Conservation (phyloP, 768 basidiomycete genomes). For the Leucocoprinus leucothites region DNA sequence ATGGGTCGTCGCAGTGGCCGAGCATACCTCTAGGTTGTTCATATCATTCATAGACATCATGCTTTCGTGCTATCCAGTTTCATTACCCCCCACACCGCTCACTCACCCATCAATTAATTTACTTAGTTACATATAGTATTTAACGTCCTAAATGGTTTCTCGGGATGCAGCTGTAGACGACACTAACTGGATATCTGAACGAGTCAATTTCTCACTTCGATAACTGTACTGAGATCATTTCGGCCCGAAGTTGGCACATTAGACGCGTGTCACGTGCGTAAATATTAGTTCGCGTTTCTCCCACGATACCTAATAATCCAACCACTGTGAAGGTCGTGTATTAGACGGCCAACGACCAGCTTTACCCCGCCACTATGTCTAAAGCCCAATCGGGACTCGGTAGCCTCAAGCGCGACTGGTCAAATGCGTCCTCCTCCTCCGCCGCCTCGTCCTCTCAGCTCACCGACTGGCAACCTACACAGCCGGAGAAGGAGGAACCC, state of each 20-base stretch:
- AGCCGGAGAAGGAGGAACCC: slow-evolving; percentile 30
- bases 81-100: slow-evolving; percentile 20
- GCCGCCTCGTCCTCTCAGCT: slow-evolving; percentile 35
- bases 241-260: neutral
- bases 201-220: no score
- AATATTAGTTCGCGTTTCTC: slow-evolving; percentile 18
- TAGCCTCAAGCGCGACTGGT: slow-evolving; percentile 62
- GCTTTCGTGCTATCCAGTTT: slow-evolving; percentile 20
- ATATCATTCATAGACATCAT: slow-evolving; percentile 20
- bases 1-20: slow-evolving; percentile 45
- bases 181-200: no score
- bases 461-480: slow-evolving; percentile 41
- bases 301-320: slow-evolving; percentile 10
- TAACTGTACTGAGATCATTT: no score
- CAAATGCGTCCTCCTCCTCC: slow-evolving; percentile 27
- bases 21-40: slow-evolving; percentile 39
- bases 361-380: slow-evolving; percentile 18
- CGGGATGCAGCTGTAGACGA: neutral
- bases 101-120: slow-evolving; percentile 12
- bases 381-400: slow-evolving; percentile 58
- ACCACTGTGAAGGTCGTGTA: neutral
- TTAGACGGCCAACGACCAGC: neutral
- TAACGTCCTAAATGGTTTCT: slow-evolving; percentile 1
- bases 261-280: slow-evolving; percentile 19
- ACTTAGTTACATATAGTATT: slow-evolving; percentile 7